Conservation (phyloP, 495 filamentous ascomycete genomes). For the Parachaetomium inaequale region DNA sequence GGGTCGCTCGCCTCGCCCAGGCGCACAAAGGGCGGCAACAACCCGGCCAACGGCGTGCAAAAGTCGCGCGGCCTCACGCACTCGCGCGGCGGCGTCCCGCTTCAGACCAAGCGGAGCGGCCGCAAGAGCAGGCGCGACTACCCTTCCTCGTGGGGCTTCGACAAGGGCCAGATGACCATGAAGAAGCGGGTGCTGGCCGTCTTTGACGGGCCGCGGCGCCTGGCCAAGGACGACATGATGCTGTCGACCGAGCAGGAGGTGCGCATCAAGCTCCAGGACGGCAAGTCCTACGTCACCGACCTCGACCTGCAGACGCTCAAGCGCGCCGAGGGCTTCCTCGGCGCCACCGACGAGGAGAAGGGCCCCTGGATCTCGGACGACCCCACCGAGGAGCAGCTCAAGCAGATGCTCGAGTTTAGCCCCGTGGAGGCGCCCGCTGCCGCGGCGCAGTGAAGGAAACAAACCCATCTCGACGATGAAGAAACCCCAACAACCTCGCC, state of each 20-base stretch:
- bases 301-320: slow-evolving; percentile 87
- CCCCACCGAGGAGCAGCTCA: slow-evolving; percentile 46
- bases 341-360: slow-evolving; percentile 76
- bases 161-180: slow-evolving; percentile 88
- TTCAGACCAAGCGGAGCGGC: slow-evolving; percentile 59
- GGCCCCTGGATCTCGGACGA: slow-evolving; percentile 67
- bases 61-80: slow-evolving; percentile 58
- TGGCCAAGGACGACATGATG: slow-evolving; percentile 99
- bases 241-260: slow-evolving; percentile 93
- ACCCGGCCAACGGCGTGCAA: slow-evolving; percentile 48
- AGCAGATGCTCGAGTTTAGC: slow-evolving; percentile 43
- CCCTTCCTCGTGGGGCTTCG: slow-evolving; percentile 86
- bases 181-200: slow-evolving; percentile 95
- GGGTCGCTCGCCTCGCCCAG: slow-evolving; percentile 32
- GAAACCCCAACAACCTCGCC: not conserved
- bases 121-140: slow-evolving; percentile 87
- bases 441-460: slow-evolving; percentile 11
- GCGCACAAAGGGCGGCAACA: slow-evolving; percentile 42
- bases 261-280: slow-evolving; percentile 68
- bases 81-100: slow-evolving; percentile 58
- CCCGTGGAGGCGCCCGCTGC: slow-evolving; percentile 9
- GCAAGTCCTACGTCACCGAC: slow-evolving; percentile 82
- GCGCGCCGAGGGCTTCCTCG: slow-evolving; percentile 75
- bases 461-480: not conserved
- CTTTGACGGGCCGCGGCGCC: slow-evolving; percentile 80